phyloP scores from a whole-genome alignment of 441 rosid genomes.

The Manihot esculenta region DNA sequence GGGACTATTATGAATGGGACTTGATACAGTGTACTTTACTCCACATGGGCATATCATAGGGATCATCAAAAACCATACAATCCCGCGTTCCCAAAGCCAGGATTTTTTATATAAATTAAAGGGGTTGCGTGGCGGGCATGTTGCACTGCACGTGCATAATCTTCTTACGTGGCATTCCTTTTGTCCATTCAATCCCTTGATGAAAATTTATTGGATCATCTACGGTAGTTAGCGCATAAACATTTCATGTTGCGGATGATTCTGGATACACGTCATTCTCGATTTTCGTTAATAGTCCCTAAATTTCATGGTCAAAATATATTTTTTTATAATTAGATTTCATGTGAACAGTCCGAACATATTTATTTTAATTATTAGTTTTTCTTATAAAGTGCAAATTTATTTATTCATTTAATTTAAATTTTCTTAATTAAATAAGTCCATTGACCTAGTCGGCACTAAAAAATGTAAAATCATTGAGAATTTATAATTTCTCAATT shows the following conservation, averaged over 20 bases:
- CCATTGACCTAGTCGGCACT: too few species aligned
- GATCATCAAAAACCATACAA: not conserved
- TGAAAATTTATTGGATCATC: too few species aligned
- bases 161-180: slow-evolving; percentile 15
- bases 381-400: too few species aligned
- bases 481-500: too few species aligned
- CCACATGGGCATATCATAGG: not conserved
- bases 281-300: slow-evolving; percentile 9
- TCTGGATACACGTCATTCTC: slow-evolving; percentile 5
- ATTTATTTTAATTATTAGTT: too few species aligned
- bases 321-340: not conserved
- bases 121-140: slow-evolving; percentile 1
- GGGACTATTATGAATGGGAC: slow-evolving; percentile 13
- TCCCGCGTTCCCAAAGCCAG: not conserved
- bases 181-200: slow-evolving; percentile 10
- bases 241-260: slow-evolving; percentile 12
- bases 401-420: too few species aligned
- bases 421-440: too few species aligned
- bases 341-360: too few species aligned
- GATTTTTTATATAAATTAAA: too few species aligned
- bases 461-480: too few species aligned
- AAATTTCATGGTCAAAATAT: slow-evolving; percentile 18
- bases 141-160: slow-evolving; percentile 19
- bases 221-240: too few species aligned
- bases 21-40: slow-evolving; percentile 17